Evolutionary conservation across 192 early-diverging fungal species (phyloP).

Genomic region (Lobulomyces angularis): DNA sequence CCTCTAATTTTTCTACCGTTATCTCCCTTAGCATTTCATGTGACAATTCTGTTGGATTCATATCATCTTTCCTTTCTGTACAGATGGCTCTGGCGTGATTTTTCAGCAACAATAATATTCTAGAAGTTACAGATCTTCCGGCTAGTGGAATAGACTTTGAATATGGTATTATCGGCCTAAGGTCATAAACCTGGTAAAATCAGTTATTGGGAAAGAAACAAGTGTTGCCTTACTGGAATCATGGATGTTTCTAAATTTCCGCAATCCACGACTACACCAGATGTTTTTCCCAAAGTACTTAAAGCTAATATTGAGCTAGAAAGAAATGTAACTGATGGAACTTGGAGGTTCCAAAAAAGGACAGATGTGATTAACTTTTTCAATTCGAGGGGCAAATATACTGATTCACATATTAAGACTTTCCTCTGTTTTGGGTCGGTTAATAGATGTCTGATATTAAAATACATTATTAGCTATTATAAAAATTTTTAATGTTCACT

Average conservation of each 20-base stretch:
- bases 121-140: constrained; percentile 41
- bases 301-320: constrained; percentile 59
- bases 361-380: constrained; percentile 58
- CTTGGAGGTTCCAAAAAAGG: constrained; percentile 65
- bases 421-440: constrained; percentile 74
- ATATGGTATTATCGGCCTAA: constrained; percentile 51
- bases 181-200: constrained; percentile 46
- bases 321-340: constrained; percentile 66
- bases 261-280: constrained; percentile 78
- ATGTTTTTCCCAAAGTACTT: constrained; percentile 58
- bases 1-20: too few relatives aligned
- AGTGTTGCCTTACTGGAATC: constrained; percentile 47
- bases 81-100: constrained; percentile 36
- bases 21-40: too few relatives aligned
- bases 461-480: not conserved
- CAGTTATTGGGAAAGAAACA: constrained; percentile 5
- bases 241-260: constrained; percentile 66
- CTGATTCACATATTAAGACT: constrained; percentile 67
- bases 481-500: not conserved
- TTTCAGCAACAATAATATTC: constrained; percentile 46
- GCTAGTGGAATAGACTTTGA: constrained; percentile 53
- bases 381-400: constrained; percentile 51
- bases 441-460: constrained; percentile 41
- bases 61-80: too few relatives aligned
- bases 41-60: too few relatives aligned